phyloP scores from a whole-genome alignment of 257 asterid genomes.

The Salvia hispanica region DNA sequence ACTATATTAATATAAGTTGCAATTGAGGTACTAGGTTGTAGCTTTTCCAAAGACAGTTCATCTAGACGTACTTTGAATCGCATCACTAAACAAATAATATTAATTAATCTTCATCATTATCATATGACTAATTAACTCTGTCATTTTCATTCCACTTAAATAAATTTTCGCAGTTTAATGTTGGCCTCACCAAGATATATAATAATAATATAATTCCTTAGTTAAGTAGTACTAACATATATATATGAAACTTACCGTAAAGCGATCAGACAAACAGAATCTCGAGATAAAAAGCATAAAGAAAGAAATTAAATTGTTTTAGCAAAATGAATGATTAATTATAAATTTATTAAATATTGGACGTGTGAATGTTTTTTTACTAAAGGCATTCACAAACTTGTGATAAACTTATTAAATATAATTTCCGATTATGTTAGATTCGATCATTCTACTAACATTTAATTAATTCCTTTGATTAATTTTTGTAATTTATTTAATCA shows the following conservation, averaged over 20 bases:
- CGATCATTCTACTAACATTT: too few relatives aligned
- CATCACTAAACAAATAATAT: conserved; percentile 29
- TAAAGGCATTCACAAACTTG: too few relatives aligned
- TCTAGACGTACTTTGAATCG: conserved; percentile 30
- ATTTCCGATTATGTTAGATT: too few relatives aligned
- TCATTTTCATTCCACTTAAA: conserved; percentile 25
- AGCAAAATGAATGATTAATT: background rate
- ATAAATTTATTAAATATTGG: too few relatives aligned
- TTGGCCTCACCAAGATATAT: background rate
- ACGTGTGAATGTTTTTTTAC: too few relatives aligned
- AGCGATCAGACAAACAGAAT: conserved; percentile 39
- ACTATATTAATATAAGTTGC: conserved; percentile 34
- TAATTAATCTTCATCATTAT: conserved; percentile 26
- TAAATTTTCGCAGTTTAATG: conserved; percentile 6
- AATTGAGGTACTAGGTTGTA: conserved; percentile 47
- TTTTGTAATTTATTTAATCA: too few relatives aligned
- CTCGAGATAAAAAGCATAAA: background rate
- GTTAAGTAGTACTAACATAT: background rate
- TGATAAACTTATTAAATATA: too few relatives aligned
- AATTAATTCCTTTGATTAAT: too few relatives aligned
- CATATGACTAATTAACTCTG: conserved; percentile 25
- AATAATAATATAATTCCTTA: background rate
- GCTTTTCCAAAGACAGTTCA: conserved; percentile 44
- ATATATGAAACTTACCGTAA: conserved; percentile 16
- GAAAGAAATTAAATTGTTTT: background rate